These are phyloP conservation scores for Sporothrix inflata DNA, from an alignment of 2,329 filamentous ascomycete species.

Conservation along the genomic window DNA sequence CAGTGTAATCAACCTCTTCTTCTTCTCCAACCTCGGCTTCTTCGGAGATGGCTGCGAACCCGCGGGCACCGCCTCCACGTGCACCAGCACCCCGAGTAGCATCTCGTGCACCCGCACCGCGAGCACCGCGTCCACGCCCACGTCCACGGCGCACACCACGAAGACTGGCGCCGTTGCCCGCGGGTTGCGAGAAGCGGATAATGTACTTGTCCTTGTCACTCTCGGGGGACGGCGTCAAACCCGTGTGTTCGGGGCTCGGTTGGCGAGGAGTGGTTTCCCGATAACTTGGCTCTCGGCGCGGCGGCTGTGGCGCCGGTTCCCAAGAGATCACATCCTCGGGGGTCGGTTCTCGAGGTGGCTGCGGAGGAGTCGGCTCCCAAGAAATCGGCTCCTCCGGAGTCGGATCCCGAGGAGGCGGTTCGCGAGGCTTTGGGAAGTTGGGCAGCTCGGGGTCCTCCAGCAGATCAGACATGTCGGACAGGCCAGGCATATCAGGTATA, in stretches of 20 bases:
- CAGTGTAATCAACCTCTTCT: constrained; percentile 30
- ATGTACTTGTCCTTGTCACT: constrained; percentile 33
- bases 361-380: not conserved
- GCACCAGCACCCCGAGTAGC: not conserved
- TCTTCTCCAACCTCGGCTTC: constrained; percentile 30
- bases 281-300: not conserved
- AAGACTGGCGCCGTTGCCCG: constrained; percentile 22
- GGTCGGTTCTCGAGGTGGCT: not conserved
- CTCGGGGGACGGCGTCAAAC: constrained; percentile 13
- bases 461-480: constrained; percentile 18
- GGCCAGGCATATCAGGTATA: not conserved
- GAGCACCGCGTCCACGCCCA: not conserved
- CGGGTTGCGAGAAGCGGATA: constrained; percentile 28
- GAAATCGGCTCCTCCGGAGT: not conserved
- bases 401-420: not conserved
- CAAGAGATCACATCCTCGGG: not conserved
- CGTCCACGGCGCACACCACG: constrained; percentile 19
- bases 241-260: not conserved
- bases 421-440: not conserved
- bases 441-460: not conserved
- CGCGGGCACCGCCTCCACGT: not conserved
- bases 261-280: not conserved
- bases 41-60: not conserved
- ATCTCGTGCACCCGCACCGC: not conserved
- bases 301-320: not conserved